Base-by-base conservation (phyloP, 371 early-diverging fungal genomes). In the Phascolomyces articulosus region DNA sequence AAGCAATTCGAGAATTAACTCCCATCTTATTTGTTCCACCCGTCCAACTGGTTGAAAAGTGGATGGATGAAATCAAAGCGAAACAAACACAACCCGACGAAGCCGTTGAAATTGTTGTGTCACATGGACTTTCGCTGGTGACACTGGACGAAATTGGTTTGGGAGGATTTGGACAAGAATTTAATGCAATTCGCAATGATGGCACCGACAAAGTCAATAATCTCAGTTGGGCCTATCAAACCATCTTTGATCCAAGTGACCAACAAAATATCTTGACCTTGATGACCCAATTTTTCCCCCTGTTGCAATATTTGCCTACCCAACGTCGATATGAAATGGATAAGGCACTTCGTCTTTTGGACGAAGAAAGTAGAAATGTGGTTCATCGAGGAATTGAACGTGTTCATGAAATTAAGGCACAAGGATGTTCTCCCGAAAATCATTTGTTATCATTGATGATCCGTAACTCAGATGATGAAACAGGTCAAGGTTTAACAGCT, bases 121-220 rank as follows among this genome's bases (percentile, higher is more conserved):
- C 72, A 18, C 64, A 64, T 47, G 82, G 72, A 40, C 57, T 82
- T 21, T 79, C 74, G 16, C 53, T 74, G 23, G 79, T 77, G 15
- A 76, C 83, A 1, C 62, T 83, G 58, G 85, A 83, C 56, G 77
- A 78, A 7, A 85, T 85, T 69, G 81, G 81, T 8, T 63, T 78
- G 49, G 78, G 79, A 3, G 82, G 79, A 0, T 84, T 86, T 61
- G 85, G 87, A 8, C 57, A 60, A 34, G 48, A 61, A 13, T 58
- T 68, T 49, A 60, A 75, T 18, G 57, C 73, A 4, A 31, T 71
- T 60, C 11, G 61, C 28, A 16, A 65, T 27, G 21, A 58, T n/a
- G 70, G 79, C 40, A 51, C 59, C 9, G 41, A 62, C 11, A 28
- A 55, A n/a, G 23, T 23, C 28, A 80, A 74, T 59, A 80, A 77